Base-by-base conservation (phyloP, 2,329 filamentous ascomycete genomes). In the Diaporthe sp. region DNA sequence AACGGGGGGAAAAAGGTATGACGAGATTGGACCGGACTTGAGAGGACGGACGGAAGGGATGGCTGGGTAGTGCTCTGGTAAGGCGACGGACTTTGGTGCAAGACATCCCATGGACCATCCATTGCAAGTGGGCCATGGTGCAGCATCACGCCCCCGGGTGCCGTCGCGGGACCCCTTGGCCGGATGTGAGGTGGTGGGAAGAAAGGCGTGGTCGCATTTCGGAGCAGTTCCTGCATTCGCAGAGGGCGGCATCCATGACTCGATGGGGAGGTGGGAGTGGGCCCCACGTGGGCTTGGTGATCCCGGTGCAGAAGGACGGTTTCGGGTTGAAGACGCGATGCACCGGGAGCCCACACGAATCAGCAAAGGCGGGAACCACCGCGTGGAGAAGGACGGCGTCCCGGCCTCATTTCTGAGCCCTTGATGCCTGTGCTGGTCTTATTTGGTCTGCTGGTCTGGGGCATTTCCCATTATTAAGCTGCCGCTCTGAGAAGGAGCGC, bases 181-280 rank as follows among this genome's bases (percentile, higher is more conserved):
- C 64, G 47, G 64, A 9, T 52, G 64, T 22, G 64, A 28, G 33
- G 33, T n/a, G 33, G 35, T 38, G 30, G 6, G 10, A 17, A 1
- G n/a, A n/a, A 19, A 25, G 64, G 47, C 33, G 64, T 68, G 64
- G 47, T 68, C 30, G 10, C 64, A 68, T 68, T 68, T 68, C 64
- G 64, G 64, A 52, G 64, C 64, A 40, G 64, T 68, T 54, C 64
- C 64, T 68, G 64, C 33, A 68, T 68, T 38, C 13, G 64, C 64
- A 54, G 64, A 54, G 45, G 33, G 64, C 47, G 33, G 64, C 13
- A 54, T n/a, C 45, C 64, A 68, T 68, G 64, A 68, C 64, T 68
- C 64, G 64, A 38, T 54, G 8, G 64, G 64, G n/a, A n/a, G 33
- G 61, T 50, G 61, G 64, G 33, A 19, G 64, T 28, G 45, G 33